These are phyloP conservation scores for Kodamaea lidongshanica DNA, from an alignment of 805 yeast species.

Conservation along the genomic window DNA sequence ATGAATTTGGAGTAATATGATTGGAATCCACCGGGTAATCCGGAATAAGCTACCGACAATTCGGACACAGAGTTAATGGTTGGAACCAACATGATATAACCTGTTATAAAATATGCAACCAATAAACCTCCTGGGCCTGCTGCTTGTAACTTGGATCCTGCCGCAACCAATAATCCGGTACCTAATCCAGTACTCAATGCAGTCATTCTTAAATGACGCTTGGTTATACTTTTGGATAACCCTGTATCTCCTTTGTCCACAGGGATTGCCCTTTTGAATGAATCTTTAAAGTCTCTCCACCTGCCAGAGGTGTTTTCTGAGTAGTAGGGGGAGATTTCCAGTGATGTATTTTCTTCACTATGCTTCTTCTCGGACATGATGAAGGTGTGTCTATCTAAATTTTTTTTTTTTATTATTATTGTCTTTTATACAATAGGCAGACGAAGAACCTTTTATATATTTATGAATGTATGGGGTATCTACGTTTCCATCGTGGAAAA, in stretches of 20 bases:
- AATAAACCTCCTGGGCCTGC: slow-evolving; percentile 23
- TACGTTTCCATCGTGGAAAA: too few species aligned
- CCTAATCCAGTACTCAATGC: slow-evolving; percentile 28
- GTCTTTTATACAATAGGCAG: too few species aligned
- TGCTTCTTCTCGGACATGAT: slow-evolving; percentile 3
- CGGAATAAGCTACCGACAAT: slow-evolving; percentile 21
- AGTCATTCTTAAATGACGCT: slow-evolving; percentile 24
- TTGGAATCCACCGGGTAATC: slow-evolving; percentile 25
- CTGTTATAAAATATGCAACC: slow-evolving; percentile 20
- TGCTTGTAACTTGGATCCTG: slow-evolving; percentile 19
- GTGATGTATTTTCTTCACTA: background rate
- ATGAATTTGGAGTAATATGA: slow-evolving; percentile 25
- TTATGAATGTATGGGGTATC: too few species aligned
- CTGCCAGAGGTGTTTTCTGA: slow-evolving; percentile 3
- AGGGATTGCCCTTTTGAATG: slow-evolving; percentile 17
- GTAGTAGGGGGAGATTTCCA: slow-evolving; percentile 7
- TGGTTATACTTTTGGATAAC: slow-evolving; percentile 8
- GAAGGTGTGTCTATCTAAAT: too few species aligned
- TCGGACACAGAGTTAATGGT: slow-evolving; percentile 26
- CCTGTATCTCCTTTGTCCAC: slow-evolving; percentile 5
- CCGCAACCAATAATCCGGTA: slow-evolving; percentile 26
- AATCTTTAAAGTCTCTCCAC: slow-evolving; percentile 18
- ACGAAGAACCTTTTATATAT: too few species aligned
- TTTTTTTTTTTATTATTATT: too few species aligned
- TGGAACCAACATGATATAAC: slow-evolving; percentile 21